Base-by-base conservation (phyloP, 73 alveolate species). In the Uronychia setigera region DNA sequence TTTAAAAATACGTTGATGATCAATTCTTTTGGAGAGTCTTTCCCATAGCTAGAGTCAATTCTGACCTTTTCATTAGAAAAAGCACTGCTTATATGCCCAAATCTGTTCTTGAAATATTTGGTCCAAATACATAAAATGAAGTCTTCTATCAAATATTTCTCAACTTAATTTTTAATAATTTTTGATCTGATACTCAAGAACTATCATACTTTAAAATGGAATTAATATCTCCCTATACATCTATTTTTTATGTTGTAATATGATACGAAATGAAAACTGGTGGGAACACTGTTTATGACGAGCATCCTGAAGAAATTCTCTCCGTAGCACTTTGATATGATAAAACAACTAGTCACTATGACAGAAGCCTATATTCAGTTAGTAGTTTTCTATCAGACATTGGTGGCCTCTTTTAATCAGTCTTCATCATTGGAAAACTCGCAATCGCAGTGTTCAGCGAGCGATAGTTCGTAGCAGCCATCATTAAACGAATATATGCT, bases 351-450 rank as follows among this genome's bases (percentile, higher is more conserved):
- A 57, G 92, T 77, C 33, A 76, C 31, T 60, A 85, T 29, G 76
- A 85, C 57, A 85, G 92, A 79, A 13, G 28, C 11, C 57, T 85
- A 26, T 85, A 77, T 85, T 77, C 86, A 19, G 19, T 85, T 31
- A 29, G 80, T 26, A 86, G 77, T 33, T 85, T 85, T 25, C 35
- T 85, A 1, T 85, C 86, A 1, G 85, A 58, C 46, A 80, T 77
- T 34, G 92, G 92, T 46, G 92, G 92, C 46, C 74, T 85, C 74
- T 27, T 34, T 32, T 78, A 77, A 26, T n/a, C 80, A 27, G 26
- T 85, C 28, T 35, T 85, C 46, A 35, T 76, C 77, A 77, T 85
- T 0, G 92, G 92, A 0, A 80, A 79, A 1, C 9, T 85, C 0
- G 46, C 74, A 0, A 77, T 77, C 14, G 32, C 74, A 29, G 28